Percentiles rank a stretch among this genome's conserved stretches.
Conservation (phyloP, 176 grass and related monocot genomes). For the Rhynchospora tenuis region DNA sequence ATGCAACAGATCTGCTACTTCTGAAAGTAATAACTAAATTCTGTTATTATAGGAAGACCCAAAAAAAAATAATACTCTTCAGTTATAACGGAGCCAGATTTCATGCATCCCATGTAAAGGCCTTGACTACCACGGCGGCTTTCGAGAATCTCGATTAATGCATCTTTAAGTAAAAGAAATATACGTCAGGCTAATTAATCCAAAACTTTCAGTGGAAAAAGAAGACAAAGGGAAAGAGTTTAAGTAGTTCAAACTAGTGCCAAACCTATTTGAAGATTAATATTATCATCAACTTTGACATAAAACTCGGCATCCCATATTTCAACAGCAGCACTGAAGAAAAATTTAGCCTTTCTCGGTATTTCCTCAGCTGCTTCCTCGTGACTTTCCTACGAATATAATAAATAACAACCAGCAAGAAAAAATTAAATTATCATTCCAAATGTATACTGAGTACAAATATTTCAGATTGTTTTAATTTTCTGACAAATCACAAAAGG, state of each 20-base stretch:
- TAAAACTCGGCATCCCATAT: slow-evolving; percentile 94
- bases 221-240: neutral
- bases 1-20: neutral
- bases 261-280: slow-evolving; percentile 73
- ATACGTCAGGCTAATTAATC: neutral
- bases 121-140: slow-evolving; percentile 44
- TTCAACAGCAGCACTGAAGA: slow-evolving; percentile 84
- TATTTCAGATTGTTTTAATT: neutral
- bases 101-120: slow-evolving; percentile 98
- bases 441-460: neutral
- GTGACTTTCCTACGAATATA: slow-evolving; percentile 70
- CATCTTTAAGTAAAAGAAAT: slow-evolving; percentile 43
- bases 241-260: neutral
- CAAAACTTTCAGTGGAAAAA: slow-evolving; percentile 14
- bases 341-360: slow-evolving; percentile 90
- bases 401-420: neutral
- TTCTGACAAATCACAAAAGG: neutral
- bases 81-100: slow-evolving; percentile 74
- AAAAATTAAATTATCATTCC: neutral
- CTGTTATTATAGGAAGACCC: neutral
- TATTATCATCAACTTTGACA: slow-evolving; percentile 91
- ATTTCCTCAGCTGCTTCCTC: slow-evolving; percentile 92
- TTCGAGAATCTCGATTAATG: slow-evolving; percentile 90
- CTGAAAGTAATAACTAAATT: neutral
- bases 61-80: slow-evolving; percentile 74